Evolutionary conservation across 2,329 filamentous ascomycete genomes (phyloP).

Genomic region (Sordariomycetes sp.): DNA sequence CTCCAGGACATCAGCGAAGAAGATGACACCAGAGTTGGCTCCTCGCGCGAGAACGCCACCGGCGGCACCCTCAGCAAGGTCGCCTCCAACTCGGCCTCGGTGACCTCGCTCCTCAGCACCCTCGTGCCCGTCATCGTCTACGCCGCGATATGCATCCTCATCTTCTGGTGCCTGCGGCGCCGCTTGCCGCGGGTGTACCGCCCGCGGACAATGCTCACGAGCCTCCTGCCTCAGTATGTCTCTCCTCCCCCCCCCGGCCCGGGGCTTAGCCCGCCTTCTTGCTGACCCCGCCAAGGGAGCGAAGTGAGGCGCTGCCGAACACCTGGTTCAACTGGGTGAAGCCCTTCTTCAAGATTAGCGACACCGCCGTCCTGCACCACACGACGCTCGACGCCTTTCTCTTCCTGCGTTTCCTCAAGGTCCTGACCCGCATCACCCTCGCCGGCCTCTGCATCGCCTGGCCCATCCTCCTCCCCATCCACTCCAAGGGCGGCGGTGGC

Average conservation of each 20-base stretch:
- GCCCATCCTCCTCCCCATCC: slow-evolving; percentile 74
- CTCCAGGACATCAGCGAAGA: slow-evolving; percentile 6
- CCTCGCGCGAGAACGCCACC: slow-evolving; percentile 24
- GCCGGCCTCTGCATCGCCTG: slow-evolving; percentile 72
- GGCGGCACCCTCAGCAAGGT: slow-evolving; percentile 19
- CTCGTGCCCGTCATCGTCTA: slow-evolving; percentile 37
- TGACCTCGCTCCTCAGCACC: slow-evolving; percentile 30
- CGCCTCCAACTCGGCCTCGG: slow-evolving; percentile 23
- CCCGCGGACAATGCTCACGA: slow-evolving; percentile 36
- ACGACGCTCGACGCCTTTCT: slow-evolving; percentile 83
- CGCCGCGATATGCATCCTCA: slow-evolving; percentile 30
- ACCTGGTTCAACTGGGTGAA: slow-evolving; percentile 49
- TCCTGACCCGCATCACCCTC: slow-evolving; percentile 63
- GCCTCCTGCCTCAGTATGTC: slow-evolving; percentile 33
- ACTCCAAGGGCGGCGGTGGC: slow-evolving; percentile 62
- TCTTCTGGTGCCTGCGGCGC: slow-evolving; percentile 36
- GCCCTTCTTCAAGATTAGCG: slow-evolving; percentile 48
- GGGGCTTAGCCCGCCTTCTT: neutral
- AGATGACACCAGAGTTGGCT: slow-evolving; percentile 27
- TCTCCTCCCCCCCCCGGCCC: neutral
- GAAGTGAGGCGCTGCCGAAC: slow-evolving; percentile 38
- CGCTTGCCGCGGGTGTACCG: slow-evolving; percentile 39
- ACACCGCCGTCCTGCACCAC: slow-evolving; percentile 73
- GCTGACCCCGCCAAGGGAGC: slow-evolving; percentile 26
- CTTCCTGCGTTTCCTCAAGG: slow-evolving; percentile 73